Conservation (phyloP, 1,139 yeast genomes). For the Yamadazyma membranifaciens region DNA sequence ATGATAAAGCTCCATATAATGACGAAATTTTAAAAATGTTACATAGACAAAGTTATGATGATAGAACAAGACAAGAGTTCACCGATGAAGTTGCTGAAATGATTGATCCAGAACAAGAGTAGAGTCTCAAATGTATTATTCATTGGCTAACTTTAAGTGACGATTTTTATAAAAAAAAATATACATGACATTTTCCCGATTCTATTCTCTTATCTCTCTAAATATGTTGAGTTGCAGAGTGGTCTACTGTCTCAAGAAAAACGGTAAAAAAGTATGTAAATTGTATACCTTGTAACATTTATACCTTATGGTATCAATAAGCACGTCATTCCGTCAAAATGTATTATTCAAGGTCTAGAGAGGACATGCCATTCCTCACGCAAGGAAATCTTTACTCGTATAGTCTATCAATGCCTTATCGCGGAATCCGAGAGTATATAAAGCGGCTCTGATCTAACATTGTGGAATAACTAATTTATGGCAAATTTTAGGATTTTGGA, state of each 20-base stretch:
- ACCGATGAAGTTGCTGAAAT: conserved; percentile 35
- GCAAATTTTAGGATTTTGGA: too few species aligned
- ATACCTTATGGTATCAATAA: too few species aligned
- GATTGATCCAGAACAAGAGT: conserved; percentile 20
- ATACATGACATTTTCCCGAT: background rate
- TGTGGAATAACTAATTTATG: too few species aligned
- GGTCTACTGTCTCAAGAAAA: too few species aligned
- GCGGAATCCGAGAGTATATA: background rate
- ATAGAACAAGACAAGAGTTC: conserved; percentile 42
- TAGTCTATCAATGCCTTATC: background rate
- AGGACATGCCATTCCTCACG: too few species aligned
- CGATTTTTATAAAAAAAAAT: background rate
- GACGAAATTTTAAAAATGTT: conserved; percentile 34
- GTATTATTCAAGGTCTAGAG: background rate
- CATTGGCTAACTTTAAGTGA: background rate
- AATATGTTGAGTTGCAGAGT: too few species aligned
- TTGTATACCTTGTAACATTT: too few species aligned
- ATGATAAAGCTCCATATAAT: conserved; percentile 42
- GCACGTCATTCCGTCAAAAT: too few species aligned
- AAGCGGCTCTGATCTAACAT: too few species aligned
- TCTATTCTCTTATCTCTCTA: too few species aligned
- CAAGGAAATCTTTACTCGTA: background rate
- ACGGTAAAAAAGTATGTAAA: too few species aligned
- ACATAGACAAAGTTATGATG: conserved; percentile 36
- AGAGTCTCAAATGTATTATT: background rate